Evolutionary conservation across 2,329 filamentous ascomycete genomes (phyloP), one percentile per base, ranked within the genome.

Genomic region (Macrophomina pseudophaseolina): DNA sequence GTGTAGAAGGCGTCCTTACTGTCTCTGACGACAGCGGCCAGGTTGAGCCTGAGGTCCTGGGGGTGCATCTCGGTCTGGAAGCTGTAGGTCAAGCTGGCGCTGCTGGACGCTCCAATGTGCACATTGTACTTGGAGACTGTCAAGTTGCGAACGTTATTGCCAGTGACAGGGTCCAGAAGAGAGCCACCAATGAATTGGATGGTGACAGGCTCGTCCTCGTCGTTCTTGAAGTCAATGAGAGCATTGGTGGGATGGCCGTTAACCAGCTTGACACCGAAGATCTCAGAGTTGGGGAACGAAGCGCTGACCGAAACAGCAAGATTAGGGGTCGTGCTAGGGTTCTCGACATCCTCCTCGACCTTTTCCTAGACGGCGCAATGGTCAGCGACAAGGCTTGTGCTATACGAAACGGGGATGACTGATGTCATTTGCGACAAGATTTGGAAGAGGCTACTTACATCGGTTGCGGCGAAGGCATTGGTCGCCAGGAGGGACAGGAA

Each of bases 221-320:
- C 85, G 84, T 99, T 99, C 78, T 85, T 87, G 78, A 99, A 85
- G 74, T 93, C 89, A 73, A 99, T 83, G 64, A 96, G 81, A 42
- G 93, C 91, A 79, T 91, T 88, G 70, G 93, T 97, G 49, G 93
- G 88, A 71, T 90, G 90, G 75, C 93, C 93, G 78, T 99, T 99
- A 84, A 98, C 87, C 72, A 98, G 89, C 87, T 97, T 97, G 73
- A 98, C 89, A 74, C 94, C 95, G 73, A 97, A 95, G 80, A 97
- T 90, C 83, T 96, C 92, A 67, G 86, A 83, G 70, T 87, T 80
- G 35, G 88, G 88, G 80, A 90, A 90, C 40, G 84, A 83, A 67
- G 87, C 82, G 62, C 83, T 81, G 69, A 87, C 82, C 64, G 81
- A 80, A 71, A 90, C 84, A 67, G 83, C 82, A 68, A 88, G 77